Conservation (phyloP, 768 basidiomycete genomes). For the Serendipita sp. region DNA sequence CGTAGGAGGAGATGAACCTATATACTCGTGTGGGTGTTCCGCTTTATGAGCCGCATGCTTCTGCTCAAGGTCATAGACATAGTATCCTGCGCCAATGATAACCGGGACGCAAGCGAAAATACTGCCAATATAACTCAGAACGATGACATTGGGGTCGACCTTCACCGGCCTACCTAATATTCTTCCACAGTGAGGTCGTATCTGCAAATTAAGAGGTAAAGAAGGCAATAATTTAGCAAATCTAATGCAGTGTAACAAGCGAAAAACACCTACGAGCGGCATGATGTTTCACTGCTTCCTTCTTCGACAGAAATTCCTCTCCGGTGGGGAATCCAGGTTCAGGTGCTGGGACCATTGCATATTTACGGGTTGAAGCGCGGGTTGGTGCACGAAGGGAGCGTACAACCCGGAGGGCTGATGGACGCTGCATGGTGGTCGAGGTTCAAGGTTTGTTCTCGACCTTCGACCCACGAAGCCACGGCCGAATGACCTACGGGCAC, state of each 20-base stretch:
- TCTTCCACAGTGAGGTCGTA: conserved; percentile 69
- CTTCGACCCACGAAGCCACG: not conserved
- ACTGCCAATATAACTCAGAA: conserved; percentile 23
- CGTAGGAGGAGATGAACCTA: conserved; percentile 27
- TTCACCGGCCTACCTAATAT: conserved; percentile 46
- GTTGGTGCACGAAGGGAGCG: not conserved
- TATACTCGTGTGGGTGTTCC: conserved; percentile 17
- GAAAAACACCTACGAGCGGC: conserved; percentile 35
- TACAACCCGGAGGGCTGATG: not conserved
- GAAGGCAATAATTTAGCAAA: conserved; percentile 11
- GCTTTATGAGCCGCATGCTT: conserved; percentile 6
- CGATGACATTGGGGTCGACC: not conserved
- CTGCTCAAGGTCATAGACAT: not conserved
- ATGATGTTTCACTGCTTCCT: conserved; percentile 45
- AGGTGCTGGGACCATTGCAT: not conserved
- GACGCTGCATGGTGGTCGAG: not conserved
- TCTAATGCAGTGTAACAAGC: not conserved
- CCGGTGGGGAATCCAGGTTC: conserved; percentile 4
- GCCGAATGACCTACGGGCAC: no score
- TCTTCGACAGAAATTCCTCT: conserved; percentile 30
- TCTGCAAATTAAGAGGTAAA: conserved; percentile 26
- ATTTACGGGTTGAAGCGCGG: not conserved
- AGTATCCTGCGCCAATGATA: conserved; percentile 32
- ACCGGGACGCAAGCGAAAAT: conserved; percentile 60
- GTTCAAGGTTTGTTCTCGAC: conserved; percentile 3